Base-by-base conservation (phyloP, 495 filamentous ascomycete species). In the Xylaria nigripes region DNA sequence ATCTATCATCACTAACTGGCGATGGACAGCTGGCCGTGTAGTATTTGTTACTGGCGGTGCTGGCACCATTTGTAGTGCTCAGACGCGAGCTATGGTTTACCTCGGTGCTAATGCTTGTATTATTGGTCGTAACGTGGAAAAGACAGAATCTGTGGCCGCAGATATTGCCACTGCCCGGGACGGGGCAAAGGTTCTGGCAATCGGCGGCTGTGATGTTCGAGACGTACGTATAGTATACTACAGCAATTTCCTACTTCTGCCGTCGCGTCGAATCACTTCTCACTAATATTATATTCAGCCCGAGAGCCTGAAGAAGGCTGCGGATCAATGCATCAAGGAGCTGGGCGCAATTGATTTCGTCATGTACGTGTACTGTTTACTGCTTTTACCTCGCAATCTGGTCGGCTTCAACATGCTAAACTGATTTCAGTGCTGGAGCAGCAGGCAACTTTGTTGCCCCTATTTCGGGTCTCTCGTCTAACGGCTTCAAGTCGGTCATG, bases 381-480 rank as follows among this genome's bases (percentile, higher is more conserved):
- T 29, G 25, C 25, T 29, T 3, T 3, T 25, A 25, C 25, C 1
- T 47, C 29, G 2, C 27, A 15, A 6, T 21, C 15, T n/a, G n/a
- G n/a, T 29, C 27, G 27, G 9, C 36, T 40, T 18, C 36, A 44
- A 40, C 10, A 15, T 24, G 46, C n/a, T 45, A 58, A 43, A 61
- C 59, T 56, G 40, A 65, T 19, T 48, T 43, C 60, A 95, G 89
- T 66, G 91, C 91, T 34, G 93, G 93, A 46, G 93, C 93, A 25
- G 93, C 93, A 12, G 93, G 93, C 30, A 98, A 98, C 70, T 98
- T 98, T 76, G 79, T 98, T 21, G 86, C 92, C 6, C 86, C 92
- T 1, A 88, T 97, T 59, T 73, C 83, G 21, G 85, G 85, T 54
- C 78, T 96, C 3, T 86, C 81, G 1, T 70, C 85, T 42, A 96